These are phyloP conservation scores for Tricholoma saponaceum DNA, from an alignment of 768 basidiomycete species.

Conservation along the genomic window DNA sequence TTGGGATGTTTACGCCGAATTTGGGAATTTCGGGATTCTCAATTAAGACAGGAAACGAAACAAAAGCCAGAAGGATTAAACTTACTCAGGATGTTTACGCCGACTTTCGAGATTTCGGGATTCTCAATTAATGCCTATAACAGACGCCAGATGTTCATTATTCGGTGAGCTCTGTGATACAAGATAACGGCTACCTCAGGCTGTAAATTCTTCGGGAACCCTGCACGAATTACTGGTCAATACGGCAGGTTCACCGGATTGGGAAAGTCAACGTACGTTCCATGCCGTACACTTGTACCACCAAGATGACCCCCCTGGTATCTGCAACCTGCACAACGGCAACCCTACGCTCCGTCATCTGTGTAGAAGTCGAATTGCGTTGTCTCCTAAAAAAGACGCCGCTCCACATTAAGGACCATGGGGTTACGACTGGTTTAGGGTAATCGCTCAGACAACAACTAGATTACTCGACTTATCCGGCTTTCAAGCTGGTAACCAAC, in stretches of 20 bases:
- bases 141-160: background rate
- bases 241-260: background rate
- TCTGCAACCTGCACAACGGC: constrained; percentile 31
- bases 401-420: constrained; percentile 30
- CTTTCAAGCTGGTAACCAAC: constrained; percentile 19
- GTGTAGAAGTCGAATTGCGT: background rate
- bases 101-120: constrained; percentile 24
- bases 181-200: too few relatives aligned
- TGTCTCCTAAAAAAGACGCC: constrained; percentile 20
- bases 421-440: constrained; percentile 11
- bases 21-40: too few relatives aligned
- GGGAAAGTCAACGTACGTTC: constrained; percentile 17
- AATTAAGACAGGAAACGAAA: too few relatives aligned
- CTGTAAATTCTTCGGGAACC: constrained; percentile 27
- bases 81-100: constrained; percentile 30
- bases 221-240: constrained; percentile 9
- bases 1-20: too few relatives aligned
- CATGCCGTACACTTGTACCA: constrained; percentile 28
- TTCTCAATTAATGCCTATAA: constrained; percentile 28
- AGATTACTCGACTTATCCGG: constrained; percentile 13
- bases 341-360: constrained; percentile 15
- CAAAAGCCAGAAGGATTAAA: background rate
- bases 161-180: constrained; percentile 7
- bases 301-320: constrained; percentile 24
- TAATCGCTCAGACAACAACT: background rate